Conservation (phyloP, 148 eudicot genomes). For the Silene uniflora region DNA sequence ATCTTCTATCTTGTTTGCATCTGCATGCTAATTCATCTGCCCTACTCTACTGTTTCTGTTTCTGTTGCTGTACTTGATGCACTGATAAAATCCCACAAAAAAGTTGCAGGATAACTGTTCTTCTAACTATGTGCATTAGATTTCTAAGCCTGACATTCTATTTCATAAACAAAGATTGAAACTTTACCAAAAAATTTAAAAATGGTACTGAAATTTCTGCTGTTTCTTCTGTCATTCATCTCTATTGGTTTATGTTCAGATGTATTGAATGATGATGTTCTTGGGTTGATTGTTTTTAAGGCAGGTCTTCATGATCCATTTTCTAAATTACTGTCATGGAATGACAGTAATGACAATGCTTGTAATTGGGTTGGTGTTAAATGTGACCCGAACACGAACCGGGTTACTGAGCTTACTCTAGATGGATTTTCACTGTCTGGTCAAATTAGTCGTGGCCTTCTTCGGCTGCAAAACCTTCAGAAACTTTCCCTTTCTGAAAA, state of each 20-base stretch:
- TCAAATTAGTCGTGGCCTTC: constrained; percentile 50
- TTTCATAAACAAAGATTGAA: constrained; percentile 22
- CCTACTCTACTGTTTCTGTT: constrained; percentile 3
- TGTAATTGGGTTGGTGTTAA: constrained; percentile 74
- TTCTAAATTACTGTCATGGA: constrained; percentile 62
- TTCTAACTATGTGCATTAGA: neutral
- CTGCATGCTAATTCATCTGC: neutral
- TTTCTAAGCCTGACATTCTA: constrained; percentile 3
- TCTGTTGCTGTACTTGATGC: too few species aligned
- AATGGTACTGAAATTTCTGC: constrained; percentile 26
- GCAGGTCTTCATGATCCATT: constrained; percentile 66
- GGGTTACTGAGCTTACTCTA: constrained; percentile 56
- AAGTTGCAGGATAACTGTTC: too few species aligned
- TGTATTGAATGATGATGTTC: constrained; percentile 79
- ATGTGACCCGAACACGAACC: constrained; percentile 48
- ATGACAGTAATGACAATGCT: constrained; percentile 56
- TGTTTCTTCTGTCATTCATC: constrained; percentile 16
- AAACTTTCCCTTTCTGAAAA: constrained; percentile 52
- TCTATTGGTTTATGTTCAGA: constrained; percentile 26
- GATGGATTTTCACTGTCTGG: constrained; percentile 68
- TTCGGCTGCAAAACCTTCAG: constrained; percentile 46
- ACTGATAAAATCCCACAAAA: too few species aligned
- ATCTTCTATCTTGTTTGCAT: constrained; percentile 8
- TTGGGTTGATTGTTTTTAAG: constrained; percentile 73
- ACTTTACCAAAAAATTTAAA: constrained; percentile 9